phyloP scores from a whole-genome alignment of 164 flowering plant genomes.

The Hamamelis virginiana region DNA sequence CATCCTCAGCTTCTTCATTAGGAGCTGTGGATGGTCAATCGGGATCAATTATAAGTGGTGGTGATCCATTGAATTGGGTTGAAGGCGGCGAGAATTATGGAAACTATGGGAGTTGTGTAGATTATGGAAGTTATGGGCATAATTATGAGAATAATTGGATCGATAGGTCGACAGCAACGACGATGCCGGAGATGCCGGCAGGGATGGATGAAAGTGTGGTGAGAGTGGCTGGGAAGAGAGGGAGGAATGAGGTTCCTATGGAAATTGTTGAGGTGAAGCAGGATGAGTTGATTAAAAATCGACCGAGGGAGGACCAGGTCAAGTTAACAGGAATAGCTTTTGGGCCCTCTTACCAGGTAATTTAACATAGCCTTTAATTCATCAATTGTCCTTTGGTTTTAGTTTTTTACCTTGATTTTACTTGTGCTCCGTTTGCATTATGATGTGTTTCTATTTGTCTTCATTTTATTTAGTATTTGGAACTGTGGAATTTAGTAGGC shows the following conservation, averaged over 20 bases:
- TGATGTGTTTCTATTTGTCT: too few relatives aligned
- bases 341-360: slow-evolving; percentile 93
- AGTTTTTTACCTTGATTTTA: too few relatives aligned
- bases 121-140: slow-evolving; percentile 28
- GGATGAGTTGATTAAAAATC: slow-evolving; percentile 88
- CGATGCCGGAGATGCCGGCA: slow-evolving; percentile 8
- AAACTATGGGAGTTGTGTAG: slow-evolving; percentile 13
- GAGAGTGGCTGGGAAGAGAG: slow-evolving; percentile 54
- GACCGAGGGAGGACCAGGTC: slow-evolving; percentile 81
- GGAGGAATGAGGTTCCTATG: slow-evolving; percentile 62
- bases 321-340: slow-evolving; percentile 86
- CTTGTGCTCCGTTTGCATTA: too few relatives aligned
- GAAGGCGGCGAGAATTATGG: slow-evolving; percentile 22
- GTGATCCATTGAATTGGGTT: slow-evolving; percentile 20
- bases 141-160: slow-evolving; percentile 33
- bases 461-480: too few relatives aligned
- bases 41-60: slow-evolving; percentile 6
- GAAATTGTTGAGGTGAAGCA: slow-evolving; percentile 93
- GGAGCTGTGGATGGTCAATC: slow-evolving; percentile 6
- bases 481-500: too few relatives aligned
- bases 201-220: slow-evolving; percentile 22
- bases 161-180: slow-evolving; percentile 26
- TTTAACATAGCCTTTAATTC: not conserved
- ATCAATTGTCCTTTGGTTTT: not conserved
- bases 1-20: slow-evolving; percentile 1